phyloP scores from a whole-genome alignment of 2,329 filamentous ascomycete species.

The Hypoxylon sp. region DNA sequence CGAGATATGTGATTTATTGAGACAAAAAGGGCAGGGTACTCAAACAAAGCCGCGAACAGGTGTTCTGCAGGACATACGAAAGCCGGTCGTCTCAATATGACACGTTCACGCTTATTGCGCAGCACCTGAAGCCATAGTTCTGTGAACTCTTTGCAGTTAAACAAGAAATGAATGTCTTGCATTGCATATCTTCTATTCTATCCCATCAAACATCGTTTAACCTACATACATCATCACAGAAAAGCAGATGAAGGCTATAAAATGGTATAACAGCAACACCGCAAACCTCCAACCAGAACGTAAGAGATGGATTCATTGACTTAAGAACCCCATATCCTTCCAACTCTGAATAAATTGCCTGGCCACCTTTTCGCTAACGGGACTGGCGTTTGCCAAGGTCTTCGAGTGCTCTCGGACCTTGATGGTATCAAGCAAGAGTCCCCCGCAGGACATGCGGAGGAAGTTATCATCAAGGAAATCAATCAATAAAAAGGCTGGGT shows the following conservation, averaged over 20 bases:
- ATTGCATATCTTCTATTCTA: constrained; percentile 17
- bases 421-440: constrained; percentile 50
- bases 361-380: constrained; percentile 43
- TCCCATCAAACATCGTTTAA: constrained; percentile 2
- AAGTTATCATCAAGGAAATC: constrained; percentile 54
- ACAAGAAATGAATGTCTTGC: constrained; percentile 12
- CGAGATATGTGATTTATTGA: background rate
- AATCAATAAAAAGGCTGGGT: constrained; percentile 49
- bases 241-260: constrained; percentile 23
- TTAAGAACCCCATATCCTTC: constrained; percentile 48
- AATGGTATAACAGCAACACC: constrained; percentile 14
- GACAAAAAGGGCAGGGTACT: background rate
- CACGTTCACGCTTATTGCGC: background rate
- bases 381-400: constrained; percentile 43
- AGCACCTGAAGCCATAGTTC: background rate
- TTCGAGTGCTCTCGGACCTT: constrained; percentile 48
- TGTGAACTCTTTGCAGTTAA: background rate
- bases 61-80: background rate
- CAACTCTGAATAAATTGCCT: constrained; percentile 47
- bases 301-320: constrained; percentile 23
- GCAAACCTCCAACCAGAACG: constrained; percentile 3
- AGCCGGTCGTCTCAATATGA: background rate
- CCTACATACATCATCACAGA: constrained; percentile 12
- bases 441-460: constrained; percentile 52
- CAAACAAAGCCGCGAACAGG: background rate